A percentile compares a stretch with the other conserved stretches of the same genome.
phyloP scores from a whole-genome alignment of 1,284 basidiomycete species.

The Tilletia setariae region DNA sequence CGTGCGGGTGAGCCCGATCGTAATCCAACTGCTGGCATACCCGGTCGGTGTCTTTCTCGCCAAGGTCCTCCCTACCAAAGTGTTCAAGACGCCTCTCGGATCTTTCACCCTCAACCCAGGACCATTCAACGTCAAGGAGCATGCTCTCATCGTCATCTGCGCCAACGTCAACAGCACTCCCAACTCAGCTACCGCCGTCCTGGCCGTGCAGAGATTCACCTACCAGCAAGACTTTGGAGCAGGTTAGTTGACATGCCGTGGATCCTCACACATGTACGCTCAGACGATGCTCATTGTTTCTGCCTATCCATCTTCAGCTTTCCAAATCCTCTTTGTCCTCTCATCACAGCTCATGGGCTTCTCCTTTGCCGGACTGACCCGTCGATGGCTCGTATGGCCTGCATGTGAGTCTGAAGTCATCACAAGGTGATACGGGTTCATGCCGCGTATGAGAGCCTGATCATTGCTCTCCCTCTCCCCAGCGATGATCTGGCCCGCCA shows the following conservation, averaged over 20 bases:
- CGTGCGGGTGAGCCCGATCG: conserved; percentile 33
- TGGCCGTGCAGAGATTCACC: not conserved
- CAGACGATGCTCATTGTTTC: too few species aligned
- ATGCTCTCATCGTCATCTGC: conserved; percentile 38
- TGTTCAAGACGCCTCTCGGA: not conserved
- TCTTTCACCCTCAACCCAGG: conserved; percentile 33
- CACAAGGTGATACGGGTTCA: too few species aligned
- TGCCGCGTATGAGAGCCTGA: too few species aligned
- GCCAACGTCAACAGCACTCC: conserved; percentile 27
- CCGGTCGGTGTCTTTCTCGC: conserved; percentile 36
- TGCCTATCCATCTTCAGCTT: not conserved
- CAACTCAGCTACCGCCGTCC: not conserved
- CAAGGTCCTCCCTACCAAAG: conserved; percentile 17
- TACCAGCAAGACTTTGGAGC: not conserved
- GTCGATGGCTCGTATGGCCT: conserved; percentile 59
- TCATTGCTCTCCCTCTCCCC: conserved; percentile 20
- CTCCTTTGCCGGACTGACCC: conserved; percentile 59
- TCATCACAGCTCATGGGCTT: conserved; percentile 59
- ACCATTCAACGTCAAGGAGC: conserved; percentile 45
- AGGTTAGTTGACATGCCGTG: not conserved
- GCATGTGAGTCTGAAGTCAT: not conserved
- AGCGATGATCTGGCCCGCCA: conserved; percentile 56
- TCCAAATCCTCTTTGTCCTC: conserved; percentile 38
- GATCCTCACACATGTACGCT: too few species aligned
- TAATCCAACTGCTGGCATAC: conserved; percentile 39